Evolutionary conservation across 2,329 filamentous ascomycete genomes (phyloP), one percentile per base, ranked within the genome.

Genomic region (Elsinoe ampelina): DNA sequence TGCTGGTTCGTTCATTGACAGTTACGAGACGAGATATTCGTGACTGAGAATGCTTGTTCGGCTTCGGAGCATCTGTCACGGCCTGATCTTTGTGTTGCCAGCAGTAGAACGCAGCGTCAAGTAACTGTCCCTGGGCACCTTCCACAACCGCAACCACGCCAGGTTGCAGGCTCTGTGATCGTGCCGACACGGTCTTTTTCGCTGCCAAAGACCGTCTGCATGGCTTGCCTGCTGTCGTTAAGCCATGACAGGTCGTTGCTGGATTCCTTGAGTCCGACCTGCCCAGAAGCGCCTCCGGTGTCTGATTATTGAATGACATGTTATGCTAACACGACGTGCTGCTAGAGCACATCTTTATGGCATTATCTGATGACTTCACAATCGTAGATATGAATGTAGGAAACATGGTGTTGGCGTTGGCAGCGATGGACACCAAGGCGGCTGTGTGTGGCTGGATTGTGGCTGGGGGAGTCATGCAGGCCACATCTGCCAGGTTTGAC

Each of bases 51-150:
- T 58, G 58, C 12, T 61, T 58, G n/a, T 52, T 59, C 38, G 63
- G 61, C 1, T 58, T 58, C n/a, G 62, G 68, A 67, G 57, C 64
- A 12, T 73, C 58, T 11, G 63, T 67, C 55, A 73, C 68, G 2
- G 89, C 89, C 71, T 98, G 93, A 58, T 93, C 89, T 68, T 88
- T 91, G 74, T 98, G 93, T 70, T 96, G 90, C 86, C 88, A 95
- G 76, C 92, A 97, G 73, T 90, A 96, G 51, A 85, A 80, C n/a
- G 72, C 76, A 3, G 72, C 71, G 58, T 84, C 81, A 34, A 73
- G 76, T 10, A 59, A 56, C 59, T 82, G 79, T 48, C 81, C 77
- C 57, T 75, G 72, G 1, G 80, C 77, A 59, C 82, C 78, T 8
- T 72, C 70, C 2, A 70, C 65, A 1, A 76, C 67, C 11, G 64